A percentile compares a stretch with the other conserved stretches of the same genome.
Conservation (phyloP, 768 basidiomycete genomes). For the Gloeopeniophorella convolvens region DNA sequence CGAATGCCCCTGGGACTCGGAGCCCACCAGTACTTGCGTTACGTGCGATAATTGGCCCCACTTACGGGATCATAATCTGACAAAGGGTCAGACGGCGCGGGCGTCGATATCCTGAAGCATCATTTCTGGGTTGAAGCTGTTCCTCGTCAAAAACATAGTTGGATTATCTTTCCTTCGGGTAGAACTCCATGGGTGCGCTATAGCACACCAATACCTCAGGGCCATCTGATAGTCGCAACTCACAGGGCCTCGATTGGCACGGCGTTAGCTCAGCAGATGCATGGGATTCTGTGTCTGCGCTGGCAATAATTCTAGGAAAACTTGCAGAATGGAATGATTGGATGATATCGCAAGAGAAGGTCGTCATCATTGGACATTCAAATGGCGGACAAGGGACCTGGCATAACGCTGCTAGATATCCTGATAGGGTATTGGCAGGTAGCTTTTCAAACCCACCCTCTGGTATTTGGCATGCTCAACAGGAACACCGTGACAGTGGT, state of each 20-base stretch:
- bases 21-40: conserved; percentile 54
- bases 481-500: conserved; percentile 38
- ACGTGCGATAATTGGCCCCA: conserved; percentile 38
- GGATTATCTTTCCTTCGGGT: conserved; percentile 81
- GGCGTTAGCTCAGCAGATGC: conserved; percentile 72
- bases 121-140: conserved; percentile 61
- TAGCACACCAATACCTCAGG: neutral
- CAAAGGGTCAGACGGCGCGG: conserved; percentile 68
- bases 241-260: conserved; percentile 88
- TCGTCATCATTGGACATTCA: conserved; percentile 82
- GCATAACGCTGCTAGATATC: conserved; percentile 71
- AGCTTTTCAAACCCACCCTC: conserved; percentile 21
- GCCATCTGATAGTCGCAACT: neutral
- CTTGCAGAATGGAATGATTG: conserved; percentile 36
- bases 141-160: conserved; percentile 50
- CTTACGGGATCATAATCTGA: neutral
- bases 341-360: conserved; percentile 33
- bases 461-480: neutral
- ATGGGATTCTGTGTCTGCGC: conserved; percentile 54
- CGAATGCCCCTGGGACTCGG: conserved; percentile 23
- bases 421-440: conserved; percentile 68
- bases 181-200: conserved; percentile 69
- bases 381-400: conserved; percentile 91
- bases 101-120: conserved; percentile 56
- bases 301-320: conserved; percentile 40